phyloP scores from a whole-genome alignment of 164 flowering plant genomes.

The Vitis rotundifolia region DNA sequence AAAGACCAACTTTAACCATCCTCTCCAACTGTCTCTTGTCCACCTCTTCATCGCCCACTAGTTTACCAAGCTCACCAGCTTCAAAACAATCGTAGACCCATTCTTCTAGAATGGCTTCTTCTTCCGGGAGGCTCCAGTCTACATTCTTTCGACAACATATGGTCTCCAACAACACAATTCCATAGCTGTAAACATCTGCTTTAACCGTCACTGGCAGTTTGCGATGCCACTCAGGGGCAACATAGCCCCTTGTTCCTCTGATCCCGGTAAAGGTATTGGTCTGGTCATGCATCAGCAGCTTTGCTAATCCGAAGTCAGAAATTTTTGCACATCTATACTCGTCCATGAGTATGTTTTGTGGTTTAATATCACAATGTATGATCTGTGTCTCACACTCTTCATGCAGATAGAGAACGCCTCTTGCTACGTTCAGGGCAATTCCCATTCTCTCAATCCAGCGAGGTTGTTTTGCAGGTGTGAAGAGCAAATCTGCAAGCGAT shows the following conservation, averaged over 20 bases:
- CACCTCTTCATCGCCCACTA: conserved; percentile 18
- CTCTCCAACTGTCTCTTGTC: conserved; percentile 16
- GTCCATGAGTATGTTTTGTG: conserved; percentile 16
- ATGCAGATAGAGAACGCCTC: conserved; percentile 10
- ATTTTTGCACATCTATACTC: conserved; percentile 10
- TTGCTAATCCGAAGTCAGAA: conserved; percentile 17
- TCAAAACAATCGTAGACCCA: conserved; percentile 13
- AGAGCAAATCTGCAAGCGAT: conserved; percentile 11
- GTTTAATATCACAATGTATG: conserved; percentile 20
- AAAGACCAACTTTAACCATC: conserved; percentile 21
- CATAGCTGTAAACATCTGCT: conserved; percentile 15
- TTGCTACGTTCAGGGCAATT: conserved; percentile 9
- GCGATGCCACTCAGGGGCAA: conserved; percentile 14
- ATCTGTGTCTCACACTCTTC: conserved; percentile 10
- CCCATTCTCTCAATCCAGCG: conserved; percentile 9
- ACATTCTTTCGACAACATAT: conserved; percentile 8
- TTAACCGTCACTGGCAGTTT: background rate
- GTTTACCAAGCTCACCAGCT: conserved; percentile 1
- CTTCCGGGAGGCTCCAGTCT: background rate
- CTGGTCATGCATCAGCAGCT: conserved; percentile 10
- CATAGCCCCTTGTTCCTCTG: background rate
- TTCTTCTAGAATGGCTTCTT: background rate
- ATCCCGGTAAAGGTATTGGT: background rate
- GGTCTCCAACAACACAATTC: conserved; percentile 14
- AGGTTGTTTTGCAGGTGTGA: background rate